These are phyloP conservation scores for Leccinum subrobustum DNA, from an alignment of 1,284 basidiomycete genomes.

Conservation along the genomic window DNA sequence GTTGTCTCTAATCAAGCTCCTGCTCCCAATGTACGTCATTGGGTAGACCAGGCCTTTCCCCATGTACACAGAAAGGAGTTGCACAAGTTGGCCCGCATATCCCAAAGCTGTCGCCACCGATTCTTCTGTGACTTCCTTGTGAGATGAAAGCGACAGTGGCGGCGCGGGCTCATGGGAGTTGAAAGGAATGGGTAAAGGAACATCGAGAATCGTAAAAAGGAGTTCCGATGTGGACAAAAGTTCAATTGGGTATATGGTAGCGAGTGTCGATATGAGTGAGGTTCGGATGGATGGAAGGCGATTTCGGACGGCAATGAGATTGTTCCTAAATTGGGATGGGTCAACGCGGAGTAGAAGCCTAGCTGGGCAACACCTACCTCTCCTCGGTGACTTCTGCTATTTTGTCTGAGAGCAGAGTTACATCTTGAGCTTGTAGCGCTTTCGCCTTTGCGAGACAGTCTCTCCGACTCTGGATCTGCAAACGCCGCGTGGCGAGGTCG, in stretches of 20 bases:
- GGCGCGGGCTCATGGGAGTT: slow-evolving; percentile 79
- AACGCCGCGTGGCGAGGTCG: slow-evolving; percentile 39
- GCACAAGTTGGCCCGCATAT: slow-evolving; percentile 82
- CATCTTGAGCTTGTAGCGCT: slow-evolving; percentile 41
- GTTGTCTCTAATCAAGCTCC: slow-evolving; percentile 85
- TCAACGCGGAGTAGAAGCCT: slow-evolving; percentile 11
- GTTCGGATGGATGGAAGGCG: slow-evolving; percentile 60
- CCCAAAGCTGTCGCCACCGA: slow-evolving; percentile 84
- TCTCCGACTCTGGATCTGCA: slow-evolving; percentile 48
- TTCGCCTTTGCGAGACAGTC: slow-evolving; percentile 48
- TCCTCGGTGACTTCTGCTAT: slow-evolving; percentile 31
- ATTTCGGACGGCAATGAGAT: slow-evolving; percentile 43
- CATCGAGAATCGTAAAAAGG: slow-evolving; percentile 79
- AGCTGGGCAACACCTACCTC: slow-evolving; percentile 17
- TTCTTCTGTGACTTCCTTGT: slow-evolving; percentile 80
- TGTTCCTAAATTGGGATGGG: slow-evolving; percentile 37
- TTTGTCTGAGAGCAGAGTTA: slow-evolving; percentile 33
- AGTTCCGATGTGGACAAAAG: slow-evolving; percentile 78
- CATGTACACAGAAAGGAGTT: slow-evolving; percentile 78
- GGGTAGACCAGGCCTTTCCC: slow-evolving; percentile 83
- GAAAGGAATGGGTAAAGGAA: slow-evolving; percentile 83
- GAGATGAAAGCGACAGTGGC: slow-evolving; percentile 65
- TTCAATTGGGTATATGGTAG: slow-evolving; percentile 85
- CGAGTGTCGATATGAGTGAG: slow-evolving; percentile 71
- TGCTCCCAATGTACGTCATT: slow-evolving; percentile 83